A percentile compares a stretch with the other conserved stretches of the same genome.
Conservation (phyloP, 345 rosid genomes). For the Camelina laxa region DNA sequence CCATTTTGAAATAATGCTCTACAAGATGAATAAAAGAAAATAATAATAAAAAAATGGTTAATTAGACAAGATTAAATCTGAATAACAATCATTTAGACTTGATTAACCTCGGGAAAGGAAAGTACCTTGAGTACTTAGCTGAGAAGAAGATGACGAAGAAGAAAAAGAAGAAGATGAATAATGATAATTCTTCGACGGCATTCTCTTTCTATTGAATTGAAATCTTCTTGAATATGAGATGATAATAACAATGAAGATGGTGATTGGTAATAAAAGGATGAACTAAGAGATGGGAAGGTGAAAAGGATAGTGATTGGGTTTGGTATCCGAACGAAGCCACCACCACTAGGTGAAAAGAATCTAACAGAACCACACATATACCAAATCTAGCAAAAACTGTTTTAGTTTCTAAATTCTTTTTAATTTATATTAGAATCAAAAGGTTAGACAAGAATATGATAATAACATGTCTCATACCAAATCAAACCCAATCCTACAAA, state of each 20-base stretch:
- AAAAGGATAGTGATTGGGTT: constrained; percentile 38
- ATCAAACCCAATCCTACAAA: constrained; percentile 1
- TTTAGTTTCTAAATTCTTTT: background rate
- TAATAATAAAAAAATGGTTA: too few relatives aligned
- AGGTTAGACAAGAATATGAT: background rate
- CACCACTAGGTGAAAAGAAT: constrained; percentile 15
- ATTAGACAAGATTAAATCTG: background rate
- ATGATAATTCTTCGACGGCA: constrained; percentile 19
- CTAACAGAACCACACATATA: constrained; percentile 38
- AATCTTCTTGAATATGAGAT: constrained; percentile 6
- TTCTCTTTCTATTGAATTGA: background rate
- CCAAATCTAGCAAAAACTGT: constrained; percentile 31
- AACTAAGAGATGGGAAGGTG: constrained; percentile 23
- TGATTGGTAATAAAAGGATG: constrained; percentile 11
- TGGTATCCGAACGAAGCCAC: constrained; percentile 39
- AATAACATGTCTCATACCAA: constrained; percentile 4
- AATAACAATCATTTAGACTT: background rate
- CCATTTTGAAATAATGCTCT: constrained; percentile 47
- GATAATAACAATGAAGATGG: constrained; percentile 6
- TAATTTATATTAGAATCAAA: background rate
- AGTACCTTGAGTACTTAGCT: constrained; percentile 48
- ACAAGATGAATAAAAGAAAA: constrained; percentile 23
- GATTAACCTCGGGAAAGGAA: background rate
- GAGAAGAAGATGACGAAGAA: constrained; percentile 50
- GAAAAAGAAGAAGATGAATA: constrained; percentile 48